These are phyloP conservation scores for Trichothecium roseum DNA, from an alignment of 2,329 filamentous ascomycete species.

Conservation along the genomic window DNA sequence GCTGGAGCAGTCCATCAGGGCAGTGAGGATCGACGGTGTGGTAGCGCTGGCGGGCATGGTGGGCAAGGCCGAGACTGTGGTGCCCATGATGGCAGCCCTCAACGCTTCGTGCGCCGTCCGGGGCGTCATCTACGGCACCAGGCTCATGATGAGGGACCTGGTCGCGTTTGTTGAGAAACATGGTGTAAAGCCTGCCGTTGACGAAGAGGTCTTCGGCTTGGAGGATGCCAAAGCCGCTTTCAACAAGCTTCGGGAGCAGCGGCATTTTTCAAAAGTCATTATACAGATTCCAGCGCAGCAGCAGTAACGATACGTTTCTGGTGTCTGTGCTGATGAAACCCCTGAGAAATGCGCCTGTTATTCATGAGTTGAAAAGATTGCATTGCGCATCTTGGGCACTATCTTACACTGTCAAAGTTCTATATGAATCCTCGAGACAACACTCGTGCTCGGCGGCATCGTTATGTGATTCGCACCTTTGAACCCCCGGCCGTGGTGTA, in stretches of 20 bases:
- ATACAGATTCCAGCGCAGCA: constrained; percentile 13
- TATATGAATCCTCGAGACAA: too few species aligned
- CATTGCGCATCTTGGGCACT: too few species aligned
- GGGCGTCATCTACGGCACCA: constrained; percentile 16
- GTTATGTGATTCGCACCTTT: too few species aligned
- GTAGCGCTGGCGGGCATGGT: constrained; percentile 21
- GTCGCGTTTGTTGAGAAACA: constrained; percentile 20
- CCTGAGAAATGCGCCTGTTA: background rate
- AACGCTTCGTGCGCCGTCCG: constrained; percentile 16
- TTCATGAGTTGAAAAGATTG: background rate
- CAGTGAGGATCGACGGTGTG: constrained; percentile 26
- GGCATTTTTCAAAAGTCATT: constrained; percentile 25
- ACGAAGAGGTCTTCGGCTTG: constrained; percentile 19
- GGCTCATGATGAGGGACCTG: constrained; percentile 17
- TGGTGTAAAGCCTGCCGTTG: constrained; percentile 17
- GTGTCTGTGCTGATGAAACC: background rate
- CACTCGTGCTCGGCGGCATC: too few species aligned
- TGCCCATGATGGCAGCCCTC: constrained; percentile 14
- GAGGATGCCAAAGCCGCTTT: constrained; percentile 20
- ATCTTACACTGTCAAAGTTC: too few species aligned
- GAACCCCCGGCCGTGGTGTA: too few species aligned
- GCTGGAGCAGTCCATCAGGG: constrained; percentile 42
- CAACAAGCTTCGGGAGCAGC: constrained; percentile 17
- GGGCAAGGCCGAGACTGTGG: constrained; percentile 13
- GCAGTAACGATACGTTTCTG: too few species aligned